A percentile compares a stretch with the other conserved stretches of the same genome.
These are phyloP conservation scores for Garcia nutans DNA, from an alignment of 345 rosid genomes.

Conservation along the genomic window DNA sequence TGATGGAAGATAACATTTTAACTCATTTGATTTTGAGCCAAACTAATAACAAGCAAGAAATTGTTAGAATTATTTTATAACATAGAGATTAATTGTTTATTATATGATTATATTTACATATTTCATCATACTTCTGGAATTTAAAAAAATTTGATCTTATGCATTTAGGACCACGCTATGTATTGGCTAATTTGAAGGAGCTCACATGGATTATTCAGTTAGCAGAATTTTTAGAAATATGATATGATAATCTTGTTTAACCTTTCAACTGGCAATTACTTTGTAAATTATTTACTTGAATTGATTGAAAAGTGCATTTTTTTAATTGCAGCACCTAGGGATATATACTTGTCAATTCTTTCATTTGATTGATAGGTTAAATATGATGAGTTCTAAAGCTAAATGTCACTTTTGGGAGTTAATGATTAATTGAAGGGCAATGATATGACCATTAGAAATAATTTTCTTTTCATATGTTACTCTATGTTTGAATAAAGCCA, in stretches of 20 bases:
- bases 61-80: no score
- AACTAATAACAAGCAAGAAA: no score
- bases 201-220: slow-evolving; percentile 75
- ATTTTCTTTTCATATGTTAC: no score
- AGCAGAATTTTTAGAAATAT: slow-evolving; percentile 49
- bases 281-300: slow-evolving; percentile 16
- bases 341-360: slow-evolving; percentile 1
- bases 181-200: slow-evolving; percentile 92
- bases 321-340: slow-evolving; percentile 22
- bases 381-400: not conserved
- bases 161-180: slow-evolving; percentile 82
- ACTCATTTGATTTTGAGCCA: no score
- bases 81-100: no score
- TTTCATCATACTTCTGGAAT: no score
- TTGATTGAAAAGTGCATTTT: slow-evolving; percentile 20
- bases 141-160: no score
- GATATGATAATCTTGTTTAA: not conserved
- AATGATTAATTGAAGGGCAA: not conserved
- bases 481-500: no score
- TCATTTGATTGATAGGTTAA: not conserved
- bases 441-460: no score
- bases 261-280: not conserved
- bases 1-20: no score
- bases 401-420: not conserved
- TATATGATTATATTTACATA: no score